These are phyloP conservation scores for Gloeostereum incarnatum DNA, from an alignment of 768 basidiomycete genomes.

Conservation along the genomic window DNA sequence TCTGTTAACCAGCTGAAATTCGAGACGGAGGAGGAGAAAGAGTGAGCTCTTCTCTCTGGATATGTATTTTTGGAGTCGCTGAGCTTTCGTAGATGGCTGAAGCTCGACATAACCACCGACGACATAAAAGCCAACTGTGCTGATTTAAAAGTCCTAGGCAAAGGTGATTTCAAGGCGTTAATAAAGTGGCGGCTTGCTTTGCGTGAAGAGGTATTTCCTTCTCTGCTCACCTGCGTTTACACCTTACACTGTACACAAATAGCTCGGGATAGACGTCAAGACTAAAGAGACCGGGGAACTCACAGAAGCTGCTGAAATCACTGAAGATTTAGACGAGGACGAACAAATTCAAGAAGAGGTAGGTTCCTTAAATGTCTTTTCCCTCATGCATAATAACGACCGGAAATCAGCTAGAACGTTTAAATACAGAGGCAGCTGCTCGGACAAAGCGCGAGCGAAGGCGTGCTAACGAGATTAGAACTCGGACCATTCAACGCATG, in stretches of 20 bases:
- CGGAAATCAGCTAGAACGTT: conserved; percentile 60
- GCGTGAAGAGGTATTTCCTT: conserved; percentile 70
- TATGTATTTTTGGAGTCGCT: conserved; percentile 6
- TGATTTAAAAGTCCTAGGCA: conserved; percentile 95
- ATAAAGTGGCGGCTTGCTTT: conserved; percentile 86
- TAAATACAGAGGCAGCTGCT: conserved; percentile 68
- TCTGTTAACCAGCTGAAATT: conserved; percentile 72
- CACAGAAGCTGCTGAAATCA: conserved; percentile 61
- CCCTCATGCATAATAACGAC: conserved; percentile 7
- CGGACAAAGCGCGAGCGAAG: conserved; percentile 75
- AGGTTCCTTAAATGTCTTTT: conserved; percentile 2
- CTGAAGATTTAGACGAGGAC: conserved; percentile 75
- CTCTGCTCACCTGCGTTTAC: neutral
- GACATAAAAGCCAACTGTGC: conserved; percentile 80
- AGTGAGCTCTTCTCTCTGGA: conserved; percentile 27
- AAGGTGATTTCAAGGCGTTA: conserved; percentile 91
- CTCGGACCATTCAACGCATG: conserved; percentile 85
- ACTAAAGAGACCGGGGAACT: conserved; percentile 63
- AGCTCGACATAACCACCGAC: conserved; percentile 57
- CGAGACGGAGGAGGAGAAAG: conserved; percentile 75
- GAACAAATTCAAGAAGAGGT: conserved; percentile 88
- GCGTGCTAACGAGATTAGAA: conserved; percentile 81
- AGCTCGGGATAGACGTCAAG: conserved; percentile 84
- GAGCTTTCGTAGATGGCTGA: conserved; percentile 51
- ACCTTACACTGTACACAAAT: neutral